These are phyloP conservation scores for Coelastrella sp. DNA, from an alignment of 139 green algal genomes.

Conservation along the genomic window DNA sequence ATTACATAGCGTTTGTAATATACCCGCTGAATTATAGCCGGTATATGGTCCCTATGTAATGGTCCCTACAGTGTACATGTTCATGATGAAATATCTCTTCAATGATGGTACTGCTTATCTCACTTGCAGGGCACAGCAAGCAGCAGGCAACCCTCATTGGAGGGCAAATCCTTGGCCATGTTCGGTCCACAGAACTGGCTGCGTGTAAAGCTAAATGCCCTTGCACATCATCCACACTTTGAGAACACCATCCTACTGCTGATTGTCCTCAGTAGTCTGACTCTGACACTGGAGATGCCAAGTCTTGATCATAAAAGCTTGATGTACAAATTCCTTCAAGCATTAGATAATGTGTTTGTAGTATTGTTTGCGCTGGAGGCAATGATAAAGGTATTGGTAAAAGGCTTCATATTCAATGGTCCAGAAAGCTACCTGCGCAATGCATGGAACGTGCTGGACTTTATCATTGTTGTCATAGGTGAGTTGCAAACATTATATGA, in stretches of 20 bases:
- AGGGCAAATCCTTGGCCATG: conserved; percentile 56
- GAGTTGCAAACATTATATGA: neutral
- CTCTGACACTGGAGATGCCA: conserved; percentile 69
- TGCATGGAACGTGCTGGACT: conserved; percentile 74
- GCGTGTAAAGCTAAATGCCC: conserved; percentile 38
- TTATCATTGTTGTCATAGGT: conserved; percentile 57
- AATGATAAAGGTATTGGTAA: conserved; percentile 71
- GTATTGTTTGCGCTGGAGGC: conserved; percentile 72
- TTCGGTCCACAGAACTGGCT: conserved; percentile 55
- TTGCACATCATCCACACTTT: conserved; percentile 63
- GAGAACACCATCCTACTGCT: conserved; percentile 69
- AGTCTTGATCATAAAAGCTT: conserved; percentile 50
- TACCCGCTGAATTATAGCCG: no score
- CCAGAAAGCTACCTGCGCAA: conserved; percentile 68
- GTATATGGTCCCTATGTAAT: no score
- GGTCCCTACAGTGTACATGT: no score
- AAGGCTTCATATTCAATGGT: conserved; percentile 72
- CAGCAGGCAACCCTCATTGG: conserved; percentile 28
- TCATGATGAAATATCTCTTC: no score
- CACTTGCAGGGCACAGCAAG: neutral
- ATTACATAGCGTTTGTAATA: no score
- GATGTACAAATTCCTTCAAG: conserved; percentile 45
- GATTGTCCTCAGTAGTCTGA: conserved; percentile 68
- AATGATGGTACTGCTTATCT: neutral
- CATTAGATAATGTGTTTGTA: conserved; percentile 68